Evolutionary conservation across 1,284 basidiomycete genomes (phyloP).

Genomic region (Jaminaea rosea): DNA sequence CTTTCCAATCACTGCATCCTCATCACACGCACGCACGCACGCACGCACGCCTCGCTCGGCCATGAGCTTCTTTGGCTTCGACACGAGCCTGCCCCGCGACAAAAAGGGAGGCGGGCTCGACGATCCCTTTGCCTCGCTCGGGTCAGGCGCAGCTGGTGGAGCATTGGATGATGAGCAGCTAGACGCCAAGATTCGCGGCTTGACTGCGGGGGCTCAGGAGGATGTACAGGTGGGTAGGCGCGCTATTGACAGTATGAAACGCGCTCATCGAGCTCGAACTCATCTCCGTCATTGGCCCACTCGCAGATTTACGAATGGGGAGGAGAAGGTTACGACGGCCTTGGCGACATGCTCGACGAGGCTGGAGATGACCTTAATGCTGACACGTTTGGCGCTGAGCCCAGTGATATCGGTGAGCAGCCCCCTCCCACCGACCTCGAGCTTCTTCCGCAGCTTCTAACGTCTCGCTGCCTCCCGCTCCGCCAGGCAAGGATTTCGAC

Average conservation of each 20-base stretch:
- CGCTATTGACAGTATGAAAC: too few relatives aligned
- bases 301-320: conserved; percentile 71
- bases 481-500: conserved; percentile 80
- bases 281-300: too few relatives aligned
- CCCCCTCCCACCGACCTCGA: not conserved
- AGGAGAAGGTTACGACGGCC: conserved; percentile 77
- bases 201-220: conserved; percentile 54
- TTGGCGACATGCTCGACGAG: conserved; percentile 77
- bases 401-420: conserved; percentile 27
- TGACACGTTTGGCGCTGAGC: conserved; percentile 72
- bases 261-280: too few relatives aligned
- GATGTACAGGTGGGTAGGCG: conserved; percentile 57
- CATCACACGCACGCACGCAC: not conserved
- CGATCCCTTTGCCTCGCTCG: not conserved
- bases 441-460: not conserved
- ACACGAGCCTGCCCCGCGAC: conserved; percentile 36
- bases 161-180: conserved; percentile 24
- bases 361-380: conserved; percentile 83
- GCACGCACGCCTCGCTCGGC: not conserved
- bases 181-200: conserved; percentile 49
- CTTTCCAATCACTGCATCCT: too few relatives aligned
- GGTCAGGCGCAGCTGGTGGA: not conserved
- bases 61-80: conserved; percentile 48
- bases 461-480: not conserved
- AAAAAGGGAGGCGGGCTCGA: not conserved